Percentiles rank a stretch among this genome's conserved stretches.
Evolutionary conservation across 1,284 basidiomycete species (phyloP).

Genomic region (Porodaedalea pini): DNA sequence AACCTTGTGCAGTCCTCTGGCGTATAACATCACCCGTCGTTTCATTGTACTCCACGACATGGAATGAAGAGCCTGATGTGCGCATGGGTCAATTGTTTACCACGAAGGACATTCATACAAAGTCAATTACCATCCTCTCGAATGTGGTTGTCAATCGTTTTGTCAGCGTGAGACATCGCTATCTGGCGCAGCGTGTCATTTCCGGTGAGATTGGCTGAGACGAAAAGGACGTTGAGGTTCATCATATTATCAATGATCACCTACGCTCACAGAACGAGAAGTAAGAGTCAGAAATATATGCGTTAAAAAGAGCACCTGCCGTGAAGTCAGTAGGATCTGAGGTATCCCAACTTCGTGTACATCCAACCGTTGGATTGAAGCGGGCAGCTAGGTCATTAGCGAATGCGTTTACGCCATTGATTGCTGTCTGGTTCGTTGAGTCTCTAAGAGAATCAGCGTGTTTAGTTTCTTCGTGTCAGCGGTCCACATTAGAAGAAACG

Average conservation of each 20-base stretch:
- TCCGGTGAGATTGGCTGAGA: constrained; percentile 23
- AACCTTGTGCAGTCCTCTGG: constrained; percentile 59
- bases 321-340: constrained; percentile 22
- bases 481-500: neutral
- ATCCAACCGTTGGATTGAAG: constrained; percentile 43
- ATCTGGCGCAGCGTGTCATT: constrained; percentile 24
- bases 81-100: neutral
- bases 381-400: constrained; percentile 42
- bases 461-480: neutral
- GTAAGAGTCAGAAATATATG: neutral
- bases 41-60: constrained; percentile 64
- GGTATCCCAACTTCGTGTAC: constrained; percentile 37
- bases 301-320: neutral
- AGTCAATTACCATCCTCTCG: constrained; percentile 22
- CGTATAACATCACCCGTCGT: constrained; percentile 56
- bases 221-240: constrained; percentile 26
- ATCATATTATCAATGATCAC: constrained; percentile 29
- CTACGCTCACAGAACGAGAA: constrained; percentile 5
- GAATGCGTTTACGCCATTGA: constrained; percentile 40
- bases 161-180: constrained; percentile 25
- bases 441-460: constrained; percentile 32
- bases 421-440: constrained; percentile 43
- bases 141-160: constrained; percentile 25
- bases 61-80: constrained; percentile 53
- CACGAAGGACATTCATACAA: neutral